Percentiles rank a stretch among this genome's conserved stretches.
These are phyloP conservation scores for Sordariomycetes sp. DNA, from an alignment of 2,329 filamentous ascomycete species.

Conservation along the genomic window DNA sequence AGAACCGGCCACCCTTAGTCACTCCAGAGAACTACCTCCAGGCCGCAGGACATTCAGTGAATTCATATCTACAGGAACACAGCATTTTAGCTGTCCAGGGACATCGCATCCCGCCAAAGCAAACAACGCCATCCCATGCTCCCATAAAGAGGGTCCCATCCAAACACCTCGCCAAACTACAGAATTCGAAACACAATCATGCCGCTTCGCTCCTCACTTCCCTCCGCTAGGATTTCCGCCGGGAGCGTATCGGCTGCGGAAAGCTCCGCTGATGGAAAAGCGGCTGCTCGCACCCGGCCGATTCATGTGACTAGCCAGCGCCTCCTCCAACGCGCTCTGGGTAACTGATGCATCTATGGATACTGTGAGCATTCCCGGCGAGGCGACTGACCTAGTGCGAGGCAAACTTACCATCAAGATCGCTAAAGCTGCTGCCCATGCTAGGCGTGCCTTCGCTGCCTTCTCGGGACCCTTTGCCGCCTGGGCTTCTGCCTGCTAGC, in stretches of 20 bases:
- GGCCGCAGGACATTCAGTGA: too few relatives aligned
- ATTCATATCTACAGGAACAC: too few relatives aligned
- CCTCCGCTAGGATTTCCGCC: constrained; percentile 4
- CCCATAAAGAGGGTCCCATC: neutral
- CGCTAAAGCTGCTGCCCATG: constrained; percentile 81
- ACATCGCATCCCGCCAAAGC: too few relatives aligned
- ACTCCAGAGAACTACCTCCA: too few relatives aligned
- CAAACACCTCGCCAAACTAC: constrained; percentile 1
- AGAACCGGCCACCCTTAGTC: too few relatives aligned
- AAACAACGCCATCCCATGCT: neutral
- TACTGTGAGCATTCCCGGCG: constrained; percentile 3
- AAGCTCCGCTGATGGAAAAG: constrained; percentile 62
- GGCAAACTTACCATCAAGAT: constrained; percentile 57
- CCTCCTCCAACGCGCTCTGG: constrained; percentile 72
- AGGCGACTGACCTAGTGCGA: neutral
- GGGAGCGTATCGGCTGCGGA: constrained; percentile 51
- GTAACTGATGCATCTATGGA: constrained; percentile 65
- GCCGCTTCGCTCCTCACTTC: neutral
- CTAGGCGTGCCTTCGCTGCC: constrained; percentile 67
- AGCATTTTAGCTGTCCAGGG: too few relatives aligned
- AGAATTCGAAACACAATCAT: neutral
- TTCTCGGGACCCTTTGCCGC: constrained; percentile 43
- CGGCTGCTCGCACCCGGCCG: constrained; percentile 25
- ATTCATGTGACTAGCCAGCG: constrained; percentile 48
- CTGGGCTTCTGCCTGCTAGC: constrained; percentile 44